Conservation (phyloP, 2,329 filamentous ascomycete genomes). For the Hypocrella siamensis region DNA sequence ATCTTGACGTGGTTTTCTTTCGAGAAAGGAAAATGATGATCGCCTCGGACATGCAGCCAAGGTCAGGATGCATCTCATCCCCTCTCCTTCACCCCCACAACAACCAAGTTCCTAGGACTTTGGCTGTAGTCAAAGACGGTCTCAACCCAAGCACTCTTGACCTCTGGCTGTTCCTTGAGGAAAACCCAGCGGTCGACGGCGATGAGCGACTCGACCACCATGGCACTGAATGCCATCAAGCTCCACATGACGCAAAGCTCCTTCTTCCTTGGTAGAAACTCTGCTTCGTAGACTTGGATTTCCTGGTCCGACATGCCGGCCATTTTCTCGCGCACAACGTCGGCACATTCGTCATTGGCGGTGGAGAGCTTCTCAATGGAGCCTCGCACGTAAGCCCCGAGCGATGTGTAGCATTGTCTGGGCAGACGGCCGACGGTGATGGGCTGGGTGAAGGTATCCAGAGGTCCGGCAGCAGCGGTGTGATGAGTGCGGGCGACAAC, state of each 20-base stretch:
- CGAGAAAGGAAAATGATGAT: no score
- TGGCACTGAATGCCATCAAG: constrained; percentile 89
- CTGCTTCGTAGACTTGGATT: constrained; percentile 52
- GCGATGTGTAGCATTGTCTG: constrained; percentile 64
- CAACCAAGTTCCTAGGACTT: constrained; percentile 82
- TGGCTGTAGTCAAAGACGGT: constrained; percentile 75
- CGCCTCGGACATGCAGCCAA: no score
- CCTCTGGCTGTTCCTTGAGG: constrained; percentile 62
- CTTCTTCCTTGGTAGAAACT: constrained; percentile 52
- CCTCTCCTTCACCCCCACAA: constrained; percentile 71
- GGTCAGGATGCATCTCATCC: constrained; percentile 1
- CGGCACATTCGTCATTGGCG: constrained; percentile 36
- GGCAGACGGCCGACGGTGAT: constrained; percentile 76
- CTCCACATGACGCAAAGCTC: constrained; percentile 83
- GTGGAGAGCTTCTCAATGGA: constrained; percentile 60
- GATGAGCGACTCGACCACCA: constrained; percentile 77
- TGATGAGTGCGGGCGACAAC: constrained; percentile 48
- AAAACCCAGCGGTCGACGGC: constrained; percentile 84
- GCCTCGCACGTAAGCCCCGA: constrained; percentile 63
- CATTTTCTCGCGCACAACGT: constrained; percentile 51
- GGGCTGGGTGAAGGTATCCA: constrained; percentile 51
- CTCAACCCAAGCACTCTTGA: constrained; percentile 76
- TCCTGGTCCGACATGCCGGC: constrained; percentile 56
- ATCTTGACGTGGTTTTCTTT: no score
- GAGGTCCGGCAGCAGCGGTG: constrained; percentile 19